Evolutionary conservation across 2,329 filamentous ascomycete genomes (phyloP).

Genomic region (Zymoseptoria passerinii): DNA sequence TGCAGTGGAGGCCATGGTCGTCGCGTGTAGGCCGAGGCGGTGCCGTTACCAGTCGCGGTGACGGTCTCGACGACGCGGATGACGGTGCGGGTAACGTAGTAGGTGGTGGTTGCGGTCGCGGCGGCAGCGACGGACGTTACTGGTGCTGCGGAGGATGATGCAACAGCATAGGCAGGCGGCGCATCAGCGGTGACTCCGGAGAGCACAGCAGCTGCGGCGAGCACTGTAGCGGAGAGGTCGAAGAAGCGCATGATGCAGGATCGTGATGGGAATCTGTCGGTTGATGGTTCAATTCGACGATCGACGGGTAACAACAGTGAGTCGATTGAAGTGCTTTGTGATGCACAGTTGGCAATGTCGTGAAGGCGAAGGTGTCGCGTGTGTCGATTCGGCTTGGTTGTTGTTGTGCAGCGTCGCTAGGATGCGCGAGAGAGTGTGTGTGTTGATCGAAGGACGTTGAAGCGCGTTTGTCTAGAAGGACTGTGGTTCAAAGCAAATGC

Average conservation of each 20-base stretch:
- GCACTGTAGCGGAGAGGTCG: conserved; percentile 12
- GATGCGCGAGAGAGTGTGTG: neutral
- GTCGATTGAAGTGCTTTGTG: neutral
- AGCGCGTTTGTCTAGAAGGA: neutral
- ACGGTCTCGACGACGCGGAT: conserved; percentile 22
- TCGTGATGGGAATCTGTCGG: conserved; percentile 6
- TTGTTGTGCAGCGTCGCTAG: neutral
- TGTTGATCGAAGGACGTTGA: neutral
- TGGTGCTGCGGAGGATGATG: conserved; percentile 1
- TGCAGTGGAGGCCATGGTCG: conserved; percentile 5
- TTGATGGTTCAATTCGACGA: neutral
- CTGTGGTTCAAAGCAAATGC: neutral
- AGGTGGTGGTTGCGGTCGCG: conserved; percentile 17
- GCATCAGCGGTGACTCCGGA: conserved; percentile 10
- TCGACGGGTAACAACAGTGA: neutral
- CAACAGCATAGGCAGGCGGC: conserved; percentile 2
- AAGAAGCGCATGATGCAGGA: conserved; percentile 21
- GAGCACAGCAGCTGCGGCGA: conserved; percentile 10
- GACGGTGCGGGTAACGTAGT: conserved; percentile 21
- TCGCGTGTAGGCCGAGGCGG: conserved; percentile 10
- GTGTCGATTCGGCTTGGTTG: conserved; percentile 1
- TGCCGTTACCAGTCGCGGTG: conserved; percentile 19
- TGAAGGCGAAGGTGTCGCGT: neutral
- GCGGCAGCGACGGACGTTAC: neutral
- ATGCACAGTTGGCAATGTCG: neutral